A percentile compares a stretch with the other conserved stretches of the same genome.
These are phyloP conservation scores for Capsella bursapastoris DNA, from an alignment of 345 rosid species.

Conservation along the genomic window DNA sequence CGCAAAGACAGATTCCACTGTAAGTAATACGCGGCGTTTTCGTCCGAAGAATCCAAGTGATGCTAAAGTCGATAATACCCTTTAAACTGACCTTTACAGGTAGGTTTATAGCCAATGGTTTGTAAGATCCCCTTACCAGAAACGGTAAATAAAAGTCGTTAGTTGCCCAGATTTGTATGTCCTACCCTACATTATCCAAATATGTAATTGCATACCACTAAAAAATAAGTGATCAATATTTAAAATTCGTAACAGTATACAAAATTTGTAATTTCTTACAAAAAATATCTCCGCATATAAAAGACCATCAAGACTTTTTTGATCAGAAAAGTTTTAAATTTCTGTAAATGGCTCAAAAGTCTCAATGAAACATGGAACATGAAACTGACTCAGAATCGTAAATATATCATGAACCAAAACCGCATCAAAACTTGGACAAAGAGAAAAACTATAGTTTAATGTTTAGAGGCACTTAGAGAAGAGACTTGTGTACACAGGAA, in stretches of 20 bases:
- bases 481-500: conserved; percentile 49
- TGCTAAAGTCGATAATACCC: conserved; percentile 26
- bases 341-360: conserved; percentile 9
- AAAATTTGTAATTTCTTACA: neutral
- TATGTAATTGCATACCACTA: neutral
- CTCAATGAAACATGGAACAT: conserved; percentile 5
- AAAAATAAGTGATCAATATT: neutral
- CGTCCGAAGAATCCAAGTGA: conserved; percentile 18
- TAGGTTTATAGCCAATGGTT: neutral
- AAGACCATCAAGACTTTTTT: neutral
- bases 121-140: neutral
- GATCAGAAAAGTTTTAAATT: neutral
- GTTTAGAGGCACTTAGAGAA: conserved; percentile 42
- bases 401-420: conserved; percentile 15
- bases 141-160: conserved; percentile 7
- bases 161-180: conserved; percentile 11
- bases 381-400: conserved; percentile 2
- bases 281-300: neutral
- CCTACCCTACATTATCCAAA: conserved; percentile 15
- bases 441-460: conserved; percentile 2
- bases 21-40: conserved; percentile 44
- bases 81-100: conserved; percentile 4
- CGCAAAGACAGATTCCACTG: conserved; percentile 37
- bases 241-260: neutral
- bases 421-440: conserved; percentile 8